Evolutionary conservation across 768 basidiomycete genomes (phyloP).

Genomic region (Leccinum subtestaceum): DNA sequence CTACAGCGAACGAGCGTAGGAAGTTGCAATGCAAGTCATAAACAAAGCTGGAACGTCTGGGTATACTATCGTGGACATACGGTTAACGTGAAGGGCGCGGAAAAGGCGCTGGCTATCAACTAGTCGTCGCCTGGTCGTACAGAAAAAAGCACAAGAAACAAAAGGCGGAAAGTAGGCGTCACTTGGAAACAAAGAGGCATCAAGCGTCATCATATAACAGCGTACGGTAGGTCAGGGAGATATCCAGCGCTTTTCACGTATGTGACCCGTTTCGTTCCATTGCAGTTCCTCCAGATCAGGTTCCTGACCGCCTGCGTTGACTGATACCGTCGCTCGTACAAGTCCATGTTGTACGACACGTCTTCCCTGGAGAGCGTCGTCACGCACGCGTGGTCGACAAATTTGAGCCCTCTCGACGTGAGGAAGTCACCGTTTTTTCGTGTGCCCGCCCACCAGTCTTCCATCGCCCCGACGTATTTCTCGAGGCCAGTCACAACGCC

Average conservation of each 20-base stretch:
- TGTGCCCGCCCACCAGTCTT: constrained; percentile 33
- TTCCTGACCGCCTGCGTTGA: constrained; percentile 25
- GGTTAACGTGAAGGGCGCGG: constrained; percentile 8
- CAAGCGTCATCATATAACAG: background rate
- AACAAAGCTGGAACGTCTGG: constrained; percentile 16
- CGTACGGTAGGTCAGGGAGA: constrained; percentile 26
- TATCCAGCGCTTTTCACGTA: constrained; percentile 31
- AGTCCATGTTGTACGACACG: constrained; percentile 32
- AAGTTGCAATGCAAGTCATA: constrained; percentile 9
- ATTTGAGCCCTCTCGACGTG: constrained; percentile 31
- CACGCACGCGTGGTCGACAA: constrained; percentile 42
- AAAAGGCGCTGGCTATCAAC: constrained; percentile 19
- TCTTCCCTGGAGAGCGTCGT: constrained; percentile 35
- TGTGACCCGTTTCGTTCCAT: constrained; percentile 29
- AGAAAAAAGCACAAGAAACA: constrained; percentile 1
- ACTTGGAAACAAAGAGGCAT: background rate
- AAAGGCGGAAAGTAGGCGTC: background rate
- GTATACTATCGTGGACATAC: constrained; percentile 21
- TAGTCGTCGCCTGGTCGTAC: constrained; percentile 16
- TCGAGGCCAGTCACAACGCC: constrained; percentile 38
- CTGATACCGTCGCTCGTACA: constrained; percentile 32
- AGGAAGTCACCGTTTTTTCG: constrained; percentile 36
- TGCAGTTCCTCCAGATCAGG: constrained; percentile 31
- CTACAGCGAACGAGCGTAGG: constrained; percentile 22
- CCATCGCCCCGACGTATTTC: constrained; percentile 31